Base-by-base conservation (phyloP, 2,329 filamentous ascomycete genomes). In the Monosporascus sp. region DNA sequence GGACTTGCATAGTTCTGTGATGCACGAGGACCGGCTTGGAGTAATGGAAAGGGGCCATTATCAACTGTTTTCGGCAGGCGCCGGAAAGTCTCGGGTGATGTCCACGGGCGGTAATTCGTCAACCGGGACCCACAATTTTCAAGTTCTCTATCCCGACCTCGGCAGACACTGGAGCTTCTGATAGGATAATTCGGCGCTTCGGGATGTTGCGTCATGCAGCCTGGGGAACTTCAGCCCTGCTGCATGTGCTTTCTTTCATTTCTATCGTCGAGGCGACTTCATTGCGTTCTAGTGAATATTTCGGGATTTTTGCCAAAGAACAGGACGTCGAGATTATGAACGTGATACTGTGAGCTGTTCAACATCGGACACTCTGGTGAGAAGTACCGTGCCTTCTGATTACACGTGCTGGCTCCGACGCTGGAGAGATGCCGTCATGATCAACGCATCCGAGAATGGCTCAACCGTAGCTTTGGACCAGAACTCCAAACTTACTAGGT, bases 121-220 rank as follows among this genome's bases (percentile, higher is more conserved):
- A 20, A 39, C 17, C 6, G 38, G 38, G 38, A n/a, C 31, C 31
- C 31, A 35, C 31, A 35, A 5, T 5, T 14, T 9, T 31, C 27
- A 11, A 39, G 48, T 50, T 18, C 55, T 39, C 43, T 38, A 54
- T 55, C 56, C 56, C 58, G 58, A 60, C 58, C 58, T 60, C 58
- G 58, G 58, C 58, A 60, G 47, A 49, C 38, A 41, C 17, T 24
- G 47, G 47, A 49, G 43, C 43, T 46, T 46, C 43, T 46, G 43
- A 46, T 46, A 46, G 31, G 43, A 31, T 46, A n/a, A 24, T 45
- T 60, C 56, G 56, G 58, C 48, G 55, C 48, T 53, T 58, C 55
- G 56, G 58, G 49, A 60, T 41, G 51, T 58, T 31, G 22, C 43
- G 43, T 27, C 41, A 44, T 44, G 14, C 18, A 24, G 41, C 41